Conservation (phyloP, 352 stramenopile species). For the Phytophthora nicotianae region DNA sequence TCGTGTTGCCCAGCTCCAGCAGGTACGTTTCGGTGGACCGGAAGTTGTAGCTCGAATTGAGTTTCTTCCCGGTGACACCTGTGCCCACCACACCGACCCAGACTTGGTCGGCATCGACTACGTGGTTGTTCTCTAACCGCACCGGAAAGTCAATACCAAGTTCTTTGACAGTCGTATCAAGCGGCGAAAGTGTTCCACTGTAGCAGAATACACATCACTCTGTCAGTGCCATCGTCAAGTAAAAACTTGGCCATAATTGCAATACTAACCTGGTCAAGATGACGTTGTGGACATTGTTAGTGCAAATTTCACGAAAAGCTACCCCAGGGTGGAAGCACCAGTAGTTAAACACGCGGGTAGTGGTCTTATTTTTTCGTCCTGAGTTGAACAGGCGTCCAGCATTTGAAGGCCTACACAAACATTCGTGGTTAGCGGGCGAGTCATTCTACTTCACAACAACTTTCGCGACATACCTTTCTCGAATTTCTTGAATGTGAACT, state of each 20-base stretch:
- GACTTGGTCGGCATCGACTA: constrained; percentile 92
- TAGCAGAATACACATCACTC: constrained; percentile 1
- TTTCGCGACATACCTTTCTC: constrained; percentile 56
- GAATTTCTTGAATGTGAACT: constrained; percentile 90
- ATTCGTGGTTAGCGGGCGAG: constrained; percentile 2
- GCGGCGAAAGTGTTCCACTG: constrained; percentile 97
- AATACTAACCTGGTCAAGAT: constrained; percentile 80
- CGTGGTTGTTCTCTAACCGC: constrained; percentile 97
- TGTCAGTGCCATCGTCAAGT: constrained; percentile 6
- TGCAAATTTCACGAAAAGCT: constrained; percentile 95
- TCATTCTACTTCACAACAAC: constrained; percentile 15
- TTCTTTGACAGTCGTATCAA: constrained; percentile 96
- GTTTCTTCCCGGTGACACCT: constrained; percentile 92
- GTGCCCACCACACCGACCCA: constrained; percentile 92
- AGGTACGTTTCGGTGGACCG: constrained; percentile 94
- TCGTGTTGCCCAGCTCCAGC: constrained; percentile 95
- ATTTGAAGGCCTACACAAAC: constrained; percentile 38
- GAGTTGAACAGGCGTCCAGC: constrained; percentile 54
- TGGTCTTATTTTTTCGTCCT: constrained; percentile 56
- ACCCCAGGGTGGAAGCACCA: constrained; percentile 99
- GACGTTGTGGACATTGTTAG: constrained; percentile 91
- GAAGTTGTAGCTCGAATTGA: constrained; percentile 96
- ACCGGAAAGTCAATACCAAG: constrained; percentile 96
- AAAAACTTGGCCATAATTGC: background rate
- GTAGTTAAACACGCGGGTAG: constrained; percentile 94